Base-by-base conservation (phyloP, 768 basidiomycete genomes). In the Mycena crocata region DNA sequence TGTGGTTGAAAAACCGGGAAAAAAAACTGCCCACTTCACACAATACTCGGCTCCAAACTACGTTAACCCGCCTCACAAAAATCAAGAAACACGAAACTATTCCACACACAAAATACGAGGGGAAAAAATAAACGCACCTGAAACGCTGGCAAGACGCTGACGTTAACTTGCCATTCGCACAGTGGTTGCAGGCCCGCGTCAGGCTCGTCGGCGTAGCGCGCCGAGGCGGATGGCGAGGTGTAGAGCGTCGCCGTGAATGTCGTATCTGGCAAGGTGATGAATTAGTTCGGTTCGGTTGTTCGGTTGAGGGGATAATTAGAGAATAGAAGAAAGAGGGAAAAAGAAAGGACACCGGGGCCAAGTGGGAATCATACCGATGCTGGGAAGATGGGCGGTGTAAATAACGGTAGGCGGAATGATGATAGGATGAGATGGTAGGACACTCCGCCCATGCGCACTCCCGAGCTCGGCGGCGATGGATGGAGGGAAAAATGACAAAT, bases 191-290 rank as follows among this genome's bases (percentile, higher is more conserved):
- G 82, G 60, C 84, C 84, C 26, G 59, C 68, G 10, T 35, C 44
- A 30, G 84, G 83, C 77, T 90, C 89, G 74, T 90, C 89, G 7
- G 87, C 87, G 66, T 90, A 90, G 52, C 88, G 81, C 82, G 86
- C 85, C 52, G 83, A 74, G 49, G 78, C 78, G 23, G 76, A 79
- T 45, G 86, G 83, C 4, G 84, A 84, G 26, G 86, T 86, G 75
- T 84, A 89, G 64, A 90, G 76, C 58, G 86, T 84, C 24, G 88
- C 89, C 51, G 86, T 86, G 69, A 90, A 90, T 58, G 82, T 75
- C 46, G 82, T 83, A 75, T 90, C 88, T 86, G 73, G 24, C 23
- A 51, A 34, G 50, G 50, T 61, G 13, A 37, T 28, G 31, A 26
- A 40, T 37, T 17, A 37, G 37, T 9, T 37, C 37, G n/a, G n/a